phyloP scores from a whole-genome alignment of 176 grass and related monocot species.

The Oryza meridionalis region DNA sequence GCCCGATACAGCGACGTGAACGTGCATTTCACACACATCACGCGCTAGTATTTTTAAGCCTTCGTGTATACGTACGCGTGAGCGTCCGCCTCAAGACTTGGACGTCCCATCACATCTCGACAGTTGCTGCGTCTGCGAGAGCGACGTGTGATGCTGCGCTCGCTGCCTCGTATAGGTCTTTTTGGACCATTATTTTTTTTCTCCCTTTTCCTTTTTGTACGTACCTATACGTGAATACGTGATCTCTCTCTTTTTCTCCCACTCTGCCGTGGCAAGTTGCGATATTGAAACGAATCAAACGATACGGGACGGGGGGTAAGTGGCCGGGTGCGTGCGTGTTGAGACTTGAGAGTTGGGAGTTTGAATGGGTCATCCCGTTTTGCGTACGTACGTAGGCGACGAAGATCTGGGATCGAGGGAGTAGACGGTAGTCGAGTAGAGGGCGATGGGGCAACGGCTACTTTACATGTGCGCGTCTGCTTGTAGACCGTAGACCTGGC shows the following conservation, averaged over 20 bases:
- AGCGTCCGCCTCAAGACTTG: background rate
- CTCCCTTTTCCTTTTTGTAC: background rate
- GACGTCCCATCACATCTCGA: background rate
- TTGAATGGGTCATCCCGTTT: conserved; percentile 30
- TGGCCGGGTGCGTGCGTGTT: background rate
- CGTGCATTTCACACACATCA: background rate
- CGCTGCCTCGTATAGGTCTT: background rate
- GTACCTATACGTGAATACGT: background rate
- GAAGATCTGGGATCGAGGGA: background rate
- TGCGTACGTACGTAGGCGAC: background rate
- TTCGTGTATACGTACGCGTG: background rate
- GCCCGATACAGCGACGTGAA: conserved; percentile 15
- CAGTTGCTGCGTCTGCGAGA: background rate
- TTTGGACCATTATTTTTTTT: background rate
- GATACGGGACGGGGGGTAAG: background rate
- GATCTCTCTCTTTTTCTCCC: background rate
- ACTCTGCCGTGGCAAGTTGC: background rate
- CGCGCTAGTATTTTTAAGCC: background rate
- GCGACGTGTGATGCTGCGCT: conserved; percentile 4
- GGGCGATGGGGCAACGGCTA: conserved; percentile 5
- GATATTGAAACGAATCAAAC: background rate
- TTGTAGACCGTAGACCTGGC: background rate
- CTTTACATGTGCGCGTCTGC: background rate
- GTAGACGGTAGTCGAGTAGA: background rate
- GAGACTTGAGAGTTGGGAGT: background rate